Conservation (phyloP, 176 grass and related monocot species). For the Oryza nivara region DNA sequence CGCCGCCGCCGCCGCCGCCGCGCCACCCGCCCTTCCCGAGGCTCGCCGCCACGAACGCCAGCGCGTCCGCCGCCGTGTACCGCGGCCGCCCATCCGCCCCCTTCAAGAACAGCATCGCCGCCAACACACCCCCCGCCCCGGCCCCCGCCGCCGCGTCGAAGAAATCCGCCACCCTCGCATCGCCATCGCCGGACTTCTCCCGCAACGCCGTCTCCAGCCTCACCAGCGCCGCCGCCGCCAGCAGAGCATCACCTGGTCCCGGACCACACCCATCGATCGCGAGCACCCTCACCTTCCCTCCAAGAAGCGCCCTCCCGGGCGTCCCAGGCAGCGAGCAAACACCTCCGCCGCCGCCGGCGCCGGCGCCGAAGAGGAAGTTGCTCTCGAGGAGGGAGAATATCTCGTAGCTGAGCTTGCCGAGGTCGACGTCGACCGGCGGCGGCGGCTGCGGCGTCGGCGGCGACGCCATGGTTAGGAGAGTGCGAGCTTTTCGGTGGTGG, state of each 20-base stretch:
- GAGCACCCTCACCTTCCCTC: conserved; percentile 57
- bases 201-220: conserved; percentile 66
- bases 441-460: conserved; percentile 46
- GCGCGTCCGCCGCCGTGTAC: conserved; percentile 66
- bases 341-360: neutral
- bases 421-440: conserved; percentile 45
- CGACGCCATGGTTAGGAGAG: conserved; percentile 38
- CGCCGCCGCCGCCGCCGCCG: neutral
- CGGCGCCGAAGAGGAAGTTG: conserved; percentile 78
- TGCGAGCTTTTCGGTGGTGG: conserved; percentile 45
- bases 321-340: conserved; percentile 40
- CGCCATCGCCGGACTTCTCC: conserved; percentile 42
- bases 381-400: conserved; percentile 92
- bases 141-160: conserved; percentile 73
- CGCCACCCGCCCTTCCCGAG: conserved; percentile 32
- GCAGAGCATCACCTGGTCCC: conserved; percentile 58
- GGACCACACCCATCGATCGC: conserved; percentile 66
- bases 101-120: conserved; percentile 68
- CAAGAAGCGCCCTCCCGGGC: conserved; percentile 1
- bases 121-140: conserved; percentile 58
- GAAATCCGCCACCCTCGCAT: conserved; percentile 64
- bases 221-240: conserved; percentile 51
- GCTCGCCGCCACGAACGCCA: conserved; percentile 51
- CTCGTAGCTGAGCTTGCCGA: conserved; percentile 91
- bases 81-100: conserved; percentile 46